phyloP scores from a whole-genome alignment of 176 grass and related monocot species.

The Juncus effusus region DNA sequence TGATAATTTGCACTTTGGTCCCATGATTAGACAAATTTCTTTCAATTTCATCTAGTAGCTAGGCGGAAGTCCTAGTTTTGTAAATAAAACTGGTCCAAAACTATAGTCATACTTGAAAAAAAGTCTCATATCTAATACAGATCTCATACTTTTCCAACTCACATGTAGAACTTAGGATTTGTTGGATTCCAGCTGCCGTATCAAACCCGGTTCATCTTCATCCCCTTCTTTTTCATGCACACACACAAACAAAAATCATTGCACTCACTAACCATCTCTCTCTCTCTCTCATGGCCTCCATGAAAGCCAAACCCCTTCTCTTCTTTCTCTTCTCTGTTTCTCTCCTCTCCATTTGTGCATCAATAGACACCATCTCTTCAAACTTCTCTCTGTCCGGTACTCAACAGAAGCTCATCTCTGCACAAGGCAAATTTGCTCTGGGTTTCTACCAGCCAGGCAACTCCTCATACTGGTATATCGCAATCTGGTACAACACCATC shows the following conservation, averaged over 20 bases:
- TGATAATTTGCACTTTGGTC: too few relatives aligned
- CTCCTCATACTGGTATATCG: conserved; percentile 58
- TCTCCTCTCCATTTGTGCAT: conserved; percentile 29
- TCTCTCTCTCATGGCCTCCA: neutral
- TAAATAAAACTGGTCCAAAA: too few relatives aligned
- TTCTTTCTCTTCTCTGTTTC: conserved; percentile 30
- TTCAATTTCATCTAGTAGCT: too few relatives aligned
- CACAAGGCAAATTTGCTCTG: conserved; percentile 41
- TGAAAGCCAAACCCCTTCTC: conserved; percentile 10
- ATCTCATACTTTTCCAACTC: too few relatives aligned
- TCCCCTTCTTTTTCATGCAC: neutral
- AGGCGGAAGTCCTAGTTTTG: too few relatives aligned
- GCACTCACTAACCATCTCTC: neutral
- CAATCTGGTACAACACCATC: conserved; percentile 88
- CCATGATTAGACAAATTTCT: too few relatives aligned
- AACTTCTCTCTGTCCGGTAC: conserved; percentile 45
- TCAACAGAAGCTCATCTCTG: conserved; percentile 48
- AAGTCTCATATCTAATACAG: too few relatives aligned
- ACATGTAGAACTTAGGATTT: too few relatives aligned
- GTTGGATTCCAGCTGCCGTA: too few relatives aligned
- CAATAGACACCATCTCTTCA: conserved; percentile 58
- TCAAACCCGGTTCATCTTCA: neutral
- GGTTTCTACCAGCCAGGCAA: conserved; percentile 58
- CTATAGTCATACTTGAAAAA: too few relatives aligned
- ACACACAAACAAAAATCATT: neutral